Percentiles rank a stretch among this genome's conserved stretches.
phyloP scores from a whole-genome alignment of 192 early-diverging fungal species.

The Gigaspora rosea region DNA sequence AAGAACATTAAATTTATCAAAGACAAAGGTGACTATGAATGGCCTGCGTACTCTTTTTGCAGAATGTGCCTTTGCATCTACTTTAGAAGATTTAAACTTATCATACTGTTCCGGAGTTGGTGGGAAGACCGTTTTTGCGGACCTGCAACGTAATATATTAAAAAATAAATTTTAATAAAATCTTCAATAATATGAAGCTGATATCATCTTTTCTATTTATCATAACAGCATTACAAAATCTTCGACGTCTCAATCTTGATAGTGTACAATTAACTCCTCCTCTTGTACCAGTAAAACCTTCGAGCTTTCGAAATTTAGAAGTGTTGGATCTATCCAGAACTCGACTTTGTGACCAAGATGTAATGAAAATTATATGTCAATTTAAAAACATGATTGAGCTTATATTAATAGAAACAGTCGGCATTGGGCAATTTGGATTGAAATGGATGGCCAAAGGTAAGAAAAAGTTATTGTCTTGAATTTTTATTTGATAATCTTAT shows the following conservation, averaged over 20 bases:
- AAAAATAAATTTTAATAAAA: too few species aligned
- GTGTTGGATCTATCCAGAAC: not conserved
- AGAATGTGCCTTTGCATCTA: not conserved
- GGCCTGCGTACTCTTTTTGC: not conserved
- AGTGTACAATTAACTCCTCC: not conserved
- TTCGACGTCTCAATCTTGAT: not conserved
- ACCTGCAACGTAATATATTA: not conserved
- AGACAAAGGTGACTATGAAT: not conserved
- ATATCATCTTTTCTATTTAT: not conserved
- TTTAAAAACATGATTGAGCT: not conserved
- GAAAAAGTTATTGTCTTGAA: not conserved
- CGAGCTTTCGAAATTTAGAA: not conserved
- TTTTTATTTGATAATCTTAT: not conserved
- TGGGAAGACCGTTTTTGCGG: not conserved
- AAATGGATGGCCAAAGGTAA: constrained; percentile 15
- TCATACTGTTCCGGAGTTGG: not conserved
- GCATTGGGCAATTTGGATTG: constrained; percentile 1
- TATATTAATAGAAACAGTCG: not conserved
- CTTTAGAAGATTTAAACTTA: not conserved
- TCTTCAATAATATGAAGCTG: too few species aligned
- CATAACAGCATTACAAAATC: not conserved
- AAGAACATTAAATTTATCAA: not conserved
- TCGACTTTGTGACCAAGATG: not conserved
- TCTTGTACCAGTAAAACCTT: not conserved
- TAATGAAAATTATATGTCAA: constrained; percentile 11